A percentile compares a stretch with the other conserved stretches of the same genome.
Conservation (phyloP, 495 filamentous ascomycete species). For the Neurospora sp. region DNA sequence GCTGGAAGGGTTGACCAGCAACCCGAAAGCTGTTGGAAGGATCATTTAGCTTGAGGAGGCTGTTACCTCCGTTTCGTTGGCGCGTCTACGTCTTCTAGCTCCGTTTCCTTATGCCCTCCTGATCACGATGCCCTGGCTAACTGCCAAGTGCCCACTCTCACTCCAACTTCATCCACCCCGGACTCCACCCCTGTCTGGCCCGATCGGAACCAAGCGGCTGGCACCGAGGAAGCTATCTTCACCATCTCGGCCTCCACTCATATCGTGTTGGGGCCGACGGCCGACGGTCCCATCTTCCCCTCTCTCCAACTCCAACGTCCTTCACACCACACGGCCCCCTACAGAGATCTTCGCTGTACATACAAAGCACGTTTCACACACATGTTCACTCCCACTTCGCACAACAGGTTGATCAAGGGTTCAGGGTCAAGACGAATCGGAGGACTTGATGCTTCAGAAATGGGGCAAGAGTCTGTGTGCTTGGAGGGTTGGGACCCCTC, state of each 20-base stretch:
- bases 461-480: background rate
- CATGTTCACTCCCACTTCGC: background rate
- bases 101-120: background rate
- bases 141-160: background rate
- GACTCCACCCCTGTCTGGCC: constrained; percentile 9
- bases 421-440: background rate
- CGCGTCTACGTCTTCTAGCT: background rate
- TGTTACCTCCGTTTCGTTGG: background rate
- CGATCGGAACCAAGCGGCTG: constrained; percentile 13
- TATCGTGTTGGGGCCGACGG: constrained; percentile 17
- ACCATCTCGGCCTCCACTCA: background rate
- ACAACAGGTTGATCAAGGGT: background rate
- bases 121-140: background rate
- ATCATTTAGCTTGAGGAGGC: background rate
- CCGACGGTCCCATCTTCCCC: constrained; percentile 21
- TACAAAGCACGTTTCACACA: background rate
- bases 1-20: background rate
- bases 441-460: background rate
- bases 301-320: constrained; percentile 3
- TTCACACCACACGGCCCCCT: constrained; percentile 2
- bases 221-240: constrained; percentile 1
- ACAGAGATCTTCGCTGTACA: background rate
- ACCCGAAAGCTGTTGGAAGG: background rate
- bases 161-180: background rate
- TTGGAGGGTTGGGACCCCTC: background rate